Evolutionary conservation across 164 flowering plant species (phyloP).

Genomic region (grape (Vitis vinifera)): ASM3070453v1 NC_081812.1:18239501-18240000

Average conservation of each 20-base stretch:
- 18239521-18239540: slow-evolving; percentile 47
- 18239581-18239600: slow-evolving; percentile 35
- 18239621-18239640: slow-evolving; percentile 45
- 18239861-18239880: slow-evolving; percentile 53
- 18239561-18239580: slow-evolving; percentile 29
- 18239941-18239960: neutral
- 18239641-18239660: slow-evolving; percentile 48
- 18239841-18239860: slow-evolving; percentile 38
- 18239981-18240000: neutral
- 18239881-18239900: slow-evolving; percentile 49
- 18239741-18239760: slow-evolving; percentile 55
- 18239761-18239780: slow-evolving; percentile 52
- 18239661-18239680: slow-evolving; percentile 62
- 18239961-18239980: slow-evolving; percentile 3
- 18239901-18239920: slow-evolving; percentile 44
- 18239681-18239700: slow-evolving; percentile 55
- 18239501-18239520: slow-evolving; percentile 26
- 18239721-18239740: slow-evolving; percentile 51
- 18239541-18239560: slow-evolving; percentile 51
- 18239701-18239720: slow-evolving; percentile 69
- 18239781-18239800: slow-evolving; percentile 15
- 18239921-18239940: slow-evolving; percentile 19
- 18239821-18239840: slow-evolving; percentile 45
- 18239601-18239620: slow-evolving; percentile 49
- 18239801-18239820: slow-evolving; percentile 39